A percentile compares a stretch with the other conserved stretches of the same genome.
phyloP scores from a whole-genome alignment of 768 basidiomycete genomes.

The Mycena capillaripes region DNA sequence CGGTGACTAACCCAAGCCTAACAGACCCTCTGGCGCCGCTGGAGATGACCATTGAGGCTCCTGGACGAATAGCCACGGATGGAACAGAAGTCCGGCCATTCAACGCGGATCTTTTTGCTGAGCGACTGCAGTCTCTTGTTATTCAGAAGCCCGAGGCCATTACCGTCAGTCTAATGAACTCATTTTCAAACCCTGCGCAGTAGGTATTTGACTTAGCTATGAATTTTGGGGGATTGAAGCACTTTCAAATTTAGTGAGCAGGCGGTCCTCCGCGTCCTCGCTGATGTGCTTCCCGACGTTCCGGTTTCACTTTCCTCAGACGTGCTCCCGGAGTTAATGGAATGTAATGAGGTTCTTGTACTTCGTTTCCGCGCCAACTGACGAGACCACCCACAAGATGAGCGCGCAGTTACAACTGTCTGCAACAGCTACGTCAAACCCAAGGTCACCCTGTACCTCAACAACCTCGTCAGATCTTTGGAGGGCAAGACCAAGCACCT shows the following conservation, averaged over 20 bases:
- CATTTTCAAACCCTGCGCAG: conserved; percentile 33
- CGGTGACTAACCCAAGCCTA: no score
- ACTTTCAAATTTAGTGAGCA: conserved; percentile 21
- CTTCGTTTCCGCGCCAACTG: no score
- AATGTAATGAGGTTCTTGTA: no score
- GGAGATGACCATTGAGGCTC: conserved; percentile 37
- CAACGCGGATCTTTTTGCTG: conserved; percentile 18
- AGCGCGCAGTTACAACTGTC: conserved; percentile 34
- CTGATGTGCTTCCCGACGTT: conserved; percentile 22
- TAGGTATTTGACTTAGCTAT: background rate
- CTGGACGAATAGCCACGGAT: conserved; percentile 34
- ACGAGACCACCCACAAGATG: no score
- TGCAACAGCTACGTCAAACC: conserved; percentile 31
- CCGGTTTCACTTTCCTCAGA: conserved; percentile 31
- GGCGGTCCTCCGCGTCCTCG: conserved; percentile 22
- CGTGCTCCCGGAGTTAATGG: conserved; percentile 33
- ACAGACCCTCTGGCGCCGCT: conserved; percentile 36
- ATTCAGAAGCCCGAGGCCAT: conserved; percentile 27
- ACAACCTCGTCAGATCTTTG: conserved; percentile 26
- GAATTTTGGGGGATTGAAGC: background rate
- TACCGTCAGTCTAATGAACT: conserved; percentile 31
- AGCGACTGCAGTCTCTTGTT: conserved; percentile 22
- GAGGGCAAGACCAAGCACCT: conserved; percentile 32
- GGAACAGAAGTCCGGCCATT: conserved; percentile 34
- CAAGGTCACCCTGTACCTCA: conserved; percentile 26